These are phyloP conservation scores for Torulaspora gathmanii DNA, from an alignment of 805 yeast species.

Conservation along the genomic window DNA sequence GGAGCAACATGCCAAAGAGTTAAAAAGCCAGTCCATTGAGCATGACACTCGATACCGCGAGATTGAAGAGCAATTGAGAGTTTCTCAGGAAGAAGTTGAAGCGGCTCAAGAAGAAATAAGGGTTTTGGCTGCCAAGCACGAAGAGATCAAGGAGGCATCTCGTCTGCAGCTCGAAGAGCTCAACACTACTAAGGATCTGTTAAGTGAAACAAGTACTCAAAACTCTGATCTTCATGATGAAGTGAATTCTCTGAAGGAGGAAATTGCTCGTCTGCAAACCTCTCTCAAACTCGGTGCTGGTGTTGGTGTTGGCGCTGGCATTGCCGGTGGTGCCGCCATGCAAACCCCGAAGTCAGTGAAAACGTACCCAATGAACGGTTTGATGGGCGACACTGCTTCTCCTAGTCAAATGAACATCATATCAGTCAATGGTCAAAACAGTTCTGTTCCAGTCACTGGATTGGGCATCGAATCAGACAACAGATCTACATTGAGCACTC, in stretches of 20 bases:
- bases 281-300: slow-evolving; percentile 22
- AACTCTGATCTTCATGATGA: slow-evolving; percentile 63
- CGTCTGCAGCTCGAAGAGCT: slow-evolving; percentile 57
- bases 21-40: slow-evolving; percentile 42
- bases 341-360: slow-evolving; percentile 34
- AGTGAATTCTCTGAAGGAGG: slow-evolving; percentile 44
- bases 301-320: no score
- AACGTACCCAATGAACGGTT: slow-evolving; percentile 33
- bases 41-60: slow-evolving; percentile 47
- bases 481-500: slow-evolving; percentile 40
- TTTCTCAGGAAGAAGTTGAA: slow-evolving; percentile 52
- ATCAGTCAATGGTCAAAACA: slow-evolving; percentile 17
- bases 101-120: slow-evolving; percentile 56
- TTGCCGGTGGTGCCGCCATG: slow-evolving; percentile 28
- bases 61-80: slow-evolving; percentile 52
- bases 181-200: slow-evolving; percentile 52
- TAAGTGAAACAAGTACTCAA: slow-evolving; percentile 55
- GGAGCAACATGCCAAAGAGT: slow-evolving; percentile 45
- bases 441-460: slow-evolving; percentile 14
- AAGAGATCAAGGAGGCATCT: slow-evolving; percentile 59
- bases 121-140: slow-evolving; percentile 56
- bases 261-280: slow-evolving; percentile 43
- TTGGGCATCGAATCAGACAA: slow-evolving; percentile 38
- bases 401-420: slow-evolving; percentile 23
- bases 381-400: slow-evolving; percentile 18